These are phyloP conservation scores for Fusarium goolgardi DNA, from an alignment of 2,329 filamentous ascomycete species.

Conservation along the genomic window DNA sequence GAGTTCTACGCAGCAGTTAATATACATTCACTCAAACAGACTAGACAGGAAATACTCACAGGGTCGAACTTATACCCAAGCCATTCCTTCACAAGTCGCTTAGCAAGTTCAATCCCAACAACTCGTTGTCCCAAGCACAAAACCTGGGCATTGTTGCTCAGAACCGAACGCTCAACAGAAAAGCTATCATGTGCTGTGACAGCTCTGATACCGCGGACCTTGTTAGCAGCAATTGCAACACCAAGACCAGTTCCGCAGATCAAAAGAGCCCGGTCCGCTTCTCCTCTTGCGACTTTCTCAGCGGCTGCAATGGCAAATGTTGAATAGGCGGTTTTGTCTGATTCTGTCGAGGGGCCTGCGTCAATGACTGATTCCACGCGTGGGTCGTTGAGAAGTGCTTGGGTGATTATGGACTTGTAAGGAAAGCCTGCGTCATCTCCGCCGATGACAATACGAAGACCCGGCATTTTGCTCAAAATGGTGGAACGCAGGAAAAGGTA, in stretches of 20 bases:
- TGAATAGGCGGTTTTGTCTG: neutral
- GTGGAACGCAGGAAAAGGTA: too few relatives aligned
- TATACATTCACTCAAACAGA: fast-evolving
- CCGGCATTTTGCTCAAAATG: neutral
- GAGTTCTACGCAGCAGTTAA: neutral
- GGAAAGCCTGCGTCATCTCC: neutral
- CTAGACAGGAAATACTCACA: neutral
- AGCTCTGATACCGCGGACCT: neutral
- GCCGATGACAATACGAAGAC: neutral
- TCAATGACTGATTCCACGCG: neutral
- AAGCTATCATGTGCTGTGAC: neutral
- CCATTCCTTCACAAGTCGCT: neutral
- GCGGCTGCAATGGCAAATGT: neutral
- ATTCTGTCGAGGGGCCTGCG: neutral
- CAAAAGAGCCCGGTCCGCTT: neutral
- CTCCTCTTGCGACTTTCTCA: neutral
- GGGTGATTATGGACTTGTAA: neutral
- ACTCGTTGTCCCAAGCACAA: neutral
- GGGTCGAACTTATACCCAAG: neutral
- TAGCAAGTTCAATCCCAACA: neutral
- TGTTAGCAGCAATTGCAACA: neutral
- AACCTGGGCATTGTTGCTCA: neutral
- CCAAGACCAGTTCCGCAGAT: neutral
- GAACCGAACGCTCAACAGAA: neutral
- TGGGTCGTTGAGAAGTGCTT: neutral